Base-by-base conservation (phyloP, 2,329 filamentous ascomycete species). In the Truncatella angustata region DNA sequence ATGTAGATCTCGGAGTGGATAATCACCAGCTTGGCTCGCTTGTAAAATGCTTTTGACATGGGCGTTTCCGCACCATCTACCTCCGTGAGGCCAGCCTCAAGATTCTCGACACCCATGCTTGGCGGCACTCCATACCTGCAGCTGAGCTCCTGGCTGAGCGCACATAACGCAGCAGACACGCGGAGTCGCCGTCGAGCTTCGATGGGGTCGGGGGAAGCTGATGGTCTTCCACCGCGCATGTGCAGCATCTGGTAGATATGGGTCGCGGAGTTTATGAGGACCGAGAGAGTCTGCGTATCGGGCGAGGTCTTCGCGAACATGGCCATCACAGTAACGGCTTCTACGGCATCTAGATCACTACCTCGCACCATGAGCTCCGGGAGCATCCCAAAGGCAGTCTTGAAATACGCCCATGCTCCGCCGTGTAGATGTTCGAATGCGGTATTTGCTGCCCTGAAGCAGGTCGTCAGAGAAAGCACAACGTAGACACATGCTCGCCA, bases 371-470 rank as follows among this genome's bases (percentile, higher is more conserved):
- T 34, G 28, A 47, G 44, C 26, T 47, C 20, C n/a, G 44, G 44
- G 9, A 47, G 11, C 9, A 34, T 7, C 10, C 14, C 44, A 47
- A 47, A 47, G 3, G 44, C 44, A 4, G n/a, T 34, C 28, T 47
- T 47, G 28, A 47, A 47, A 11, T 47, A 47, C 9, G 28, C 44
- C 44, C 44, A 47, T 6, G 44, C 44, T 9, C n/a, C 26, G 9
- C 44, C 28, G 12, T 32, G 32, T 2, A 47, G 10, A 16, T 47
- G 26, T 32, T 4, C 28, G 20, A 47, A 47, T n/a, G 44, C 26
- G 11, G 14, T 21, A 9, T 34, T 47, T 10, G 44, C 32, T 16
- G 44, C 26, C 9, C 44, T 26, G 12, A 47, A 47, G 28, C 44
- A 36, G 11, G 20, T 18, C 26, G 28, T 36, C 16, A 36, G 32